Conservation (phyloP, 2,329 filamentous ascomycete genomes). For the Hortaea sp. region DNA sequence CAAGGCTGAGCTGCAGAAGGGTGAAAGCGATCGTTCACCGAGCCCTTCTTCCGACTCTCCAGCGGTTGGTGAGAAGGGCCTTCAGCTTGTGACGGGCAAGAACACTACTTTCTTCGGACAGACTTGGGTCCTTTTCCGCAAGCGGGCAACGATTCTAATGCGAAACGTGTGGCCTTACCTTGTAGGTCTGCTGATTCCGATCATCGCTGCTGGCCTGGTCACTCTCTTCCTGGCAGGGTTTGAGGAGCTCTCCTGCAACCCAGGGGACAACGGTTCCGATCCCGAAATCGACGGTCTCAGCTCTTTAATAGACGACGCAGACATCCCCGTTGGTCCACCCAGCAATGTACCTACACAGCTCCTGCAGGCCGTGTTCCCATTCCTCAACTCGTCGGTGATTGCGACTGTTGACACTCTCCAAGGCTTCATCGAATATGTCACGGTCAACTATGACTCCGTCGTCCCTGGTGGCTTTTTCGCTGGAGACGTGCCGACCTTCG, state of each 20-base stretch:
- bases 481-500: conserved; percentile 54
- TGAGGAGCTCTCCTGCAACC: conserved; percentile 36
- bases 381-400: conserved; percentile 20
- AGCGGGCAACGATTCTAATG: conserved; percentile 66
- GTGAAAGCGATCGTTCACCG: conserved; percentile 1
- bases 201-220: conserved; percentile 69
- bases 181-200: conserved; percentile 65
- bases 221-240: conserved; percentile 61
- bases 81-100: conserved; percentile 54
- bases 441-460: conserved; percentile 53
- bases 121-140: conserved; percentile 63
- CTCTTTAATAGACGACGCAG: conserved; percentile 5
- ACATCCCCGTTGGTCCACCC: conserved; percentile 33
- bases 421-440: conserved; percentile 59
- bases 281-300: conserved; percentile 13
- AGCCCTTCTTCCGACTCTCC: conserved; percentile 1
- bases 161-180: conserved; percentile 69
- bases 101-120: conserved; percentile 62
- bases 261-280: conserved; percentile 21
- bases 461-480: conserved; percentile 75
- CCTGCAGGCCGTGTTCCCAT: conserved; percentile 20
- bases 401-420: conserved; percentile 52
- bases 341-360: conserved; percentile 20
- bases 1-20: conserved; percentile 37
- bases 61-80: conserved; percentile 16